Evolutionary conservation across 2,329 filamentous ascomycete species (phyloP).

Genomic region (Penicillium sp.): DNA sequence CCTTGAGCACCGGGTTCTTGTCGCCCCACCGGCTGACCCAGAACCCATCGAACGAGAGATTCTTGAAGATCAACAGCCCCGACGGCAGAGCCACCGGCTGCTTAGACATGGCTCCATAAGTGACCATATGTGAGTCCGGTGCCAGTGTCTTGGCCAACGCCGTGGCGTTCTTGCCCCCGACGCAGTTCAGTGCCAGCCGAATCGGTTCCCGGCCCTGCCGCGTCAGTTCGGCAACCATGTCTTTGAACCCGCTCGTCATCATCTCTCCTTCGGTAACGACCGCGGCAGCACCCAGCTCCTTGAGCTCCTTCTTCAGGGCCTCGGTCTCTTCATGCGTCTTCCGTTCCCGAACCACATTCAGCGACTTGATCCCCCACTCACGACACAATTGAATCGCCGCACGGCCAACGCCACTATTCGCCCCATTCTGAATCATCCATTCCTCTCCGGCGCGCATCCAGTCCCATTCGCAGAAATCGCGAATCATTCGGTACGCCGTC

Average conservation of each 20-base stretch:
- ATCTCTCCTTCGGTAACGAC: conserved; percentile 59
- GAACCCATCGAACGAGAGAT: conserved; percentile 83
- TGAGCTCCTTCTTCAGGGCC: conserved; percentile 55
- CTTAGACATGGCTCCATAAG: conserved; percentile 92
- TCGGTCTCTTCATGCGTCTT: conserved; percentile 59
- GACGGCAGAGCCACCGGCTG: conserved; percentile 78
- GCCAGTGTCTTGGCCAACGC: conserved; percentile 69
- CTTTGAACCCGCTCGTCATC: conserved; percentile 38
- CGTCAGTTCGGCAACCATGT: conserved; percentile 61
- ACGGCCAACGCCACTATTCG: conserved; percentile 86
- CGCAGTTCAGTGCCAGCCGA: conserved; percentile 81
- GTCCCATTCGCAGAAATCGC: conserved; percentile 60
- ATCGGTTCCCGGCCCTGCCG: conserved; percentile 65
- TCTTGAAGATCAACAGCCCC: conserved; percentile 85
- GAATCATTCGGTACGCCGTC: conserved; percentile 88
- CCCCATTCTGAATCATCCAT: conserved; percentile 96
- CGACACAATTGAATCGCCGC: conserved; percentile 82
- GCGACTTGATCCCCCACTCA: conserved; percentile 82
- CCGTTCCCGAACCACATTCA: conserved; percentile 80
- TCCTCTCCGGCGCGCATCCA: conserved; percentile 59
- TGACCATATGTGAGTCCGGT: conserved; percentile 69
- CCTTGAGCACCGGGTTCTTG: conserved; percentile 64
- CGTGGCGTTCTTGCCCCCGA: conserved; percentile 79
- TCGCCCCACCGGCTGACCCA: conserved; percentile 92
- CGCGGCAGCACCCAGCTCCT: conserved; percentile 55